Conservation (phyloP, 257 asterid genomes). For the Striga asiatica region DNA sequence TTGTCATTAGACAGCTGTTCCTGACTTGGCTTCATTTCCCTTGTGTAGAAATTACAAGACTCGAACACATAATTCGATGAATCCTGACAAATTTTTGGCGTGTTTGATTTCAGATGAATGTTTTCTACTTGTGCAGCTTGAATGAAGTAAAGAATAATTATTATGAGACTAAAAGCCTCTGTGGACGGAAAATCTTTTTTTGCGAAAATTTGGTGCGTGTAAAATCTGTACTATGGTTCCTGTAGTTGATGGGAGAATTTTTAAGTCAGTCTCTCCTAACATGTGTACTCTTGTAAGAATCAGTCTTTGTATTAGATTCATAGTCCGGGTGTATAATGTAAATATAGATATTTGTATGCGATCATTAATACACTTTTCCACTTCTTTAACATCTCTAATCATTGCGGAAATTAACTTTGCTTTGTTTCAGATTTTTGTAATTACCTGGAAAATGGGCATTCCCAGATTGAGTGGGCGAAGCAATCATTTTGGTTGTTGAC, state of each 20-base stretch:
- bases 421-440: too few relatives aligned
- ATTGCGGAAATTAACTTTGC: too few relatives aligned
- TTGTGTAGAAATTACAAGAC: background rate
- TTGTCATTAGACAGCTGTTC: background rate
- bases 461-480: too few relatives aligned
- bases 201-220: background rate
- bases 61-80: background rate
- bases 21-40: background rate
- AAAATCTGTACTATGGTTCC: background rate
- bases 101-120: background rate
- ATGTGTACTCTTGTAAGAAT: background rate
- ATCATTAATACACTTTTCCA: background rate
- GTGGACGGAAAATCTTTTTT: background rate
- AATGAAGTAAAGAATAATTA: background rate
- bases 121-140: background rate
- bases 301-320: background rate
- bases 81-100: background rate
- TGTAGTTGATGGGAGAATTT: conserved; percentile 1
- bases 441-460: too few relatives aligned
- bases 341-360: background rate
- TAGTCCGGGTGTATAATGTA: background rate
- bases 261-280: background rate
- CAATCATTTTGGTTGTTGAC: too few relatives aligned
- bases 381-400: background rate
- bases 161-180: background rate